These are phyloP conservation scores for Fusarium multiceps DNA, from an alignment of 2,329 filamentous ascomycete genomes.

Conservation along the genomic window DNA sequence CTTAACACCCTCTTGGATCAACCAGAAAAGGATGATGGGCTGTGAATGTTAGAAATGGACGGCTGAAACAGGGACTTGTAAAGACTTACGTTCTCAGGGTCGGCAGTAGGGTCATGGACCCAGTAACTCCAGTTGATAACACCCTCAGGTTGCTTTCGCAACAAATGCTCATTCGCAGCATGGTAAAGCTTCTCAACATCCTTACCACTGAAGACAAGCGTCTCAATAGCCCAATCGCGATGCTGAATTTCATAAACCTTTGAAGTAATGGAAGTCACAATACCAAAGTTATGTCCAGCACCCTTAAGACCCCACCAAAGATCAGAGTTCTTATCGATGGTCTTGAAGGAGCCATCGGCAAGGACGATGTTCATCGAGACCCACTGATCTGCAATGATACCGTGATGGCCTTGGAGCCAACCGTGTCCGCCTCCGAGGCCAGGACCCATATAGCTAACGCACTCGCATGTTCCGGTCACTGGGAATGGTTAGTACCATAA, in stretches of 20 bases:
- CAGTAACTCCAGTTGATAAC: slow-evolving; percentile 64
- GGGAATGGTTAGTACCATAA: neutral
- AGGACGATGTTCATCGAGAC: slow-evolving; percentile 49
- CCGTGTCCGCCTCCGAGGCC: slow-evolving; percentile 49
- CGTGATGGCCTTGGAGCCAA: slow-evolving; percentile 46
- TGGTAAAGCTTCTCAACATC: slow-evolving; percentile 62
- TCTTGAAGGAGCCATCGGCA: slow-evolving; percentile 45
- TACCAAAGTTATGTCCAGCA: slow-evolving; percentile 51
- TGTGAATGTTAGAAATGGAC: slow-evolving; percentile 19
- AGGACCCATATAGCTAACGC: slow-evolving; percentile 47
- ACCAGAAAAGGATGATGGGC: slow-evolving; percentile 57
- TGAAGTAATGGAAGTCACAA: slow-evolving; percentile 47
- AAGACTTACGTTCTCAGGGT: slow-evolving; percentile 54
- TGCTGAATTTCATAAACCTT: slow-evolving; percentile 48
- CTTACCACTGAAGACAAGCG: slow-evolving; percentile 59
- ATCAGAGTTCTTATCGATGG: slow-evolving; percentile 43
- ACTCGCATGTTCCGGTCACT: slow-evolving; percentile 45
- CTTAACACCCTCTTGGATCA: slow-evolving; percentile 58
- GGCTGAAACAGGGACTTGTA: too few species aligned
- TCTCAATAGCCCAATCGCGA: slow-evolving; percentile 47
- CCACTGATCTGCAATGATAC: slow-evolving; percentile 51
- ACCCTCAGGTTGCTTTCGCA: slow-evolving; percentile 56
- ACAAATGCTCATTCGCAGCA: slow-evolving; percentile 57
- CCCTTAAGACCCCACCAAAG: slow-evolving; percentile 53
- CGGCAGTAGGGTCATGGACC: slow-evolving; percentile 54